Evolutionary conservation across 2,329 filamentous ascomycete genomes (phyloP), one percentile per base, ranked within the genome.

Genomic region (Lojkania enalia): DNA sequence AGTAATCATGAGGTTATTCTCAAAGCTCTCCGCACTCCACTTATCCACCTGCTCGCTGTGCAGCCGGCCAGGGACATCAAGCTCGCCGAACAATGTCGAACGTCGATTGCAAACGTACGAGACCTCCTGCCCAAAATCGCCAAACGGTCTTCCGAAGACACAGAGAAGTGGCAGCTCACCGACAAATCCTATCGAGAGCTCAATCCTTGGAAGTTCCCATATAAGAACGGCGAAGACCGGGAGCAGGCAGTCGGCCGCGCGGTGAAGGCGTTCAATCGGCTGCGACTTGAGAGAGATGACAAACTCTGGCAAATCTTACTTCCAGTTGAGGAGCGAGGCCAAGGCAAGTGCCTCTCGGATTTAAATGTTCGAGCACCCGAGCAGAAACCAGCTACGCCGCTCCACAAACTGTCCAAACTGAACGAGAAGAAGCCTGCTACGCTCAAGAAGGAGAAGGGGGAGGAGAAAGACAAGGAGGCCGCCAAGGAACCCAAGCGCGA

Each of bases 241-340:
- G 73, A 83, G 49, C 70, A 76, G 41, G 83, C 81, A 20, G 80
- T 85, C 56, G 78, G 84, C 51, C 79, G 79, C 65, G 81, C 82
- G 42, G 78, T 85, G 57, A 78, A 77, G 41, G 81, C 82, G 32
- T 85, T 81, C 62, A 83, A 86, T 64, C 76, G 83, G 41, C 74
- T 80, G 66, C 74, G 83, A 20, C 69, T 85, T 14, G 76, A 78
- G 5, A 79, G 79, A 51, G 74, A 78, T 27, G 82, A 85, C 58
- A 78, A 78, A 58, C 68, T 81, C 15, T 86, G 83, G 82, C 82
- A 86, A 66, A 73, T 73, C 52, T 70, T 86, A 46, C 72, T 85
- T 43, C 80, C 80, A 5, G 76, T 76, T 55, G 75, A 80, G 38
- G 81, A 85, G 57, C 76, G 82, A 51, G 79, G 79, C 33, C 83